phyloP scores from a whole-genome alignment of 1,139 yeast genomes.

The Saccharomycopsis hybrid region DNA sequence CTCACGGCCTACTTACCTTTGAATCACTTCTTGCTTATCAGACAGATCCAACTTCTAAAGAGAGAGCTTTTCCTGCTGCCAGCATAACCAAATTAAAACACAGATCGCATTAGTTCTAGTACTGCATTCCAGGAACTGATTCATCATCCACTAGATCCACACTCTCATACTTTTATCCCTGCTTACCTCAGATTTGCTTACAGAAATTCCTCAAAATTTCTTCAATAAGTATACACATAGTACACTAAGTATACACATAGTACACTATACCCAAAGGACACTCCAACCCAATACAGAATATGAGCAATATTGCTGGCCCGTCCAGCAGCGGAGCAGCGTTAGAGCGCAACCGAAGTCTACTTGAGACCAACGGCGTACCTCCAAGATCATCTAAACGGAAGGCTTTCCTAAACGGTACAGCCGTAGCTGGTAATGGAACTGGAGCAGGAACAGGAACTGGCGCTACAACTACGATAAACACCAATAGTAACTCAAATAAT shows the following conservation, averaged over 20 bases:
- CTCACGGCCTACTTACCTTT: too few species aligned
- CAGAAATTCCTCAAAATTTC: background rate
- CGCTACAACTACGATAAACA: background rate
- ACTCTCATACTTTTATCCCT: too few species aligned
- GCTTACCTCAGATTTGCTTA: too few species aligned
- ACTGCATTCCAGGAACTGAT: too few species aligned
- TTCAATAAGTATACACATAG: background rate
- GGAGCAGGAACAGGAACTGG: too few species aligned
- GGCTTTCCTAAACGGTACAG: background rate
- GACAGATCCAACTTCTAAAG: too few species aligned
- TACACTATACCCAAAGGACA: background rate
- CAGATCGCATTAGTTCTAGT: too few species aligned
- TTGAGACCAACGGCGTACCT: slow-evolving; percentile 6
- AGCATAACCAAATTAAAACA: too few species aligned
- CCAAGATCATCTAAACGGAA: slow-evolving; percentile 16
- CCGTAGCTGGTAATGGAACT: background rate
- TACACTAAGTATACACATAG: background rate
- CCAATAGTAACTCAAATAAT: background rate
- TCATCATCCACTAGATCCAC: too few species aligned
- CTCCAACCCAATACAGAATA: background rate
- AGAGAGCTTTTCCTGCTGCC: too few species aligned
- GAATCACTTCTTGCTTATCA: too few species aligned
- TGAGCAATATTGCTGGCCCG: background rate
- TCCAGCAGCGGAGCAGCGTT: background rate
- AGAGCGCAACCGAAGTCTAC: background rate